Base-by-base conservation (phyloP, 1,139 yeast species). In the Diutina catenulata region DNA sequence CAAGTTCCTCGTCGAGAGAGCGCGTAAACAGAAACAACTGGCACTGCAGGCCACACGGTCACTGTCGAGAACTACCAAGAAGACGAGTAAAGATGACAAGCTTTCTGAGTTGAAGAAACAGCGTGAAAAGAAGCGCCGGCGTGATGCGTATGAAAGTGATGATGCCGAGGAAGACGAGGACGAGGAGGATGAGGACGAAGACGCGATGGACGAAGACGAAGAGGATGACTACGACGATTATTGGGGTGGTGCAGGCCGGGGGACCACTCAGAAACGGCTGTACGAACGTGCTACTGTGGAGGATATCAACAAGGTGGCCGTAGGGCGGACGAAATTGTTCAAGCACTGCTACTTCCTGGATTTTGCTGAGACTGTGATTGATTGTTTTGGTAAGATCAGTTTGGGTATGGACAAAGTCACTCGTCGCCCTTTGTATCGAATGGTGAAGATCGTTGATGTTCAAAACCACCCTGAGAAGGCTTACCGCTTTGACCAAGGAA, bases 101-200 rank as follows among this genome's bases (percentile, higher is more conserved):
- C 69, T 88, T 48, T 77, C 81, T 28, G 95, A 86, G 59, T 73
- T 88, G 56, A 81, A 82, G 52, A 84, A 79, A 56, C 93, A 83
- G 55, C 74, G 95, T 56, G 93, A 83, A 48, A 75, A 67, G 55
- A 78, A 76, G 51, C 60, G 60, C 38, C 65, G 62, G 41, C 62
- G 64, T 28, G 50, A 50, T 38, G 45, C 50, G 14, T 31, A 31
- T 15, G 35, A 31, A 15, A 21, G 21, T 45, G 55, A 52, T 42
- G 44, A 62, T 42, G 45, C 47, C 35, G 53, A 52, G 22, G 54
- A 37, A 3, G 44, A 40, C 10, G 42, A 41, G n/a, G 67, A 60
- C 2, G 59, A 52, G 13, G 60, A 53, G 4, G 60, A 55, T 5
- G 61, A 51, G 4, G 59, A 60, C 5, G 68, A 64, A 9, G 69